Percentiles rank a stretch among this genome's conserved stretches.
Conservation (phyloP, 805 yeast genomes). For the Teunomyces kruisii region DNA sequence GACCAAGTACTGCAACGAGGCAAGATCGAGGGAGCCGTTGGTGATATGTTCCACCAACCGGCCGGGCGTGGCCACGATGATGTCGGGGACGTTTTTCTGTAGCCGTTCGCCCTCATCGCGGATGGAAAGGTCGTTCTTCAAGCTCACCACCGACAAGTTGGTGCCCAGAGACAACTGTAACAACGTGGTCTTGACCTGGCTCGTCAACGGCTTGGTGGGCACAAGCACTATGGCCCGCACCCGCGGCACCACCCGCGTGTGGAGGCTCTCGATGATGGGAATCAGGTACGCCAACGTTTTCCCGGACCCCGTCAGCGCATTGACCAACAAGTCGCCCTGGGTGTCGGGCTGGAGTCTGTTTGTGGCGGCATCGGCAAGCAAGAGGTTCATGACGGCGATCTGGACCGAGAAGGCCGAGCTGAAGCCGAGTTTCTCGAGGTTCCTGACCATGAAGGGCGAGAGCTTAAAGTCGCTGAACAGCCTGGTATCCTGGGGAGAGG, state of each 20-base stretch:
- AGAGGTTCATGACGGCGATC: conserved; percentile 57
- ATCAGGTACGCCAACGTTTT: conserved; percentile 86
- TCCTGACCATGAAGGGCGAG: conserved; percentile 41
- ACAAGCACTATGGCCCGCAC: conserved; percentile 76
- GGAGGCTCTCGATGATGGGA: conserved; percentile 74
- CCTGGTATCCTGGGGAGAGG: conserved; percentile 44
- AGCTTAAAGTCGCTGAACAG: conserved; percentile 53
- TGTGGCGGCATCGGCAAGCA: conserved; percentile 44
- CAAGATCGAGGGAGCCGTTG: conserved; percentile 44
- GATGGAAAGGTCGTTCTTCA: conserved; percentile 52
- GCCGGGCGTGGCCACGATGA: conserved; percentile 74
- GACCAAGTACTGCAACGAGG: conserved; percentile 58
- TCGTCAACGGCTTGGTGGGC: conserved; percentile 86
- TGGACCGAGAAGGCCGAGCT: conserved; percentile 76
- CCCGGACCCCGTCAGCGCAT: conserved; percentile 96
- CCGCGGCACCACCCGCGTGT: conserved; percentile 64
- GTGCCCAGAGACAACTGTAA: conserved; percentile 64
- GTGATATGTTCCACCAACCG: conserved; percentile 73
- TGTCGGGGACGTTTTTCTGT: conserved; percentile 54
- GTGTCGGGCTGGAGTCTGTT: conserved; percentile 48
- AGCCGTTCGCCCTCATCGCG: conserved; percentile 65
- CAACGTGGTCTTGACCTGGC: conserved; percentile 74
- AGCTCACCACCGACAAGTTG: conserved; percentile 58
- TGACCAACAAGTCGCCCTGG: conserved; percentile 78
- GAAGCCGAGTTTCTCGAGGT: conserved; percentile 48